Conservation (phyloP, 768 basidiomycete species). For the Leccinellum albellum region DNA sequence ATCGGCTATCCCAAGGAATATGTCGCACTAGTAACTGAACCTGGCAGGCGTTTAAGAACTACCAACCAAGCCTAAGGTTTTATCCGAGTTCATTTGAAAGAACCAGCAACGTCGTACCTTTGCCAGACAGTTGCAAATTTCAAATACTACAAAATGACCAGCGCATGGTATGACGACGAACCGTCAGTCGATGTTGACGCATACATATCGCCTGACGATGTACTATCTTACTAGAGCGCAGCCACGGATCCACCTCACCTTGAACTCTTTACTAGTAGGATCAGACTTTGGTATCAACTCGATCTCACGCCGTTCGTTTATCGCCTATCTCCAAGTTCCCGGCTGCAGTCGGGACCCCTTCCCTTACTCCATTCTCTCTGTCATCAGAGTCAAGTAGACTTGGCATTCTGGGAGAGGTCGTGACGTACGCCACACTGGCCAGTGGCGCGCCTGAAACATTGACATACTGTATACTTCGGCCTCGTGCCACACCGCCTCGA, state of each 20-base stretch:
- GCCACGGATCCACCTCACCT: neutral
- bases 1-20: neutral
- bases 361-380: neutral
- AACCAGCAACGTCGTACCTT: neutral
- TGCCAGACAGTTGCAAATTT: neutral
- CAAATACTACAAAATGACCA: too few relatives aligned
- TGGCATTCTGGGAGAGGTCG: neutral
- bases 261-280: neutral
- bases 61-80: neutral
- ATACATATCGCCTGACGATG: neutral
- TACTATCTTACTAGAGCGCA: neutral
- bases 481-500: neutral
- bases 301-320: neutral
- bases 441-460: neutral
- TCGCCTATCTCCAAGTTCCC: neutral
- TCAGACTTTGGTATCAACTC: neutral
- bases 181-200: neutral
- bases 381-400: neutral
- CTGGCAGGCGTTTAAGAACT: neutral
- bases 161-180: neutral
- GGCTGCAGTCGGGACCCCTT: neutral
- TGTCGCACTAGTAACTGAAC: neutral
- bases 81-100: neutral
- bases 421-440: neutral
- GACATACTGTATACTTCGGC: neutral